These are phyloP conservation scores for Lepiota subincarnata DNA, from an alignment of 768 basidiomycete species.

Conservation along the genomic window DNA sequence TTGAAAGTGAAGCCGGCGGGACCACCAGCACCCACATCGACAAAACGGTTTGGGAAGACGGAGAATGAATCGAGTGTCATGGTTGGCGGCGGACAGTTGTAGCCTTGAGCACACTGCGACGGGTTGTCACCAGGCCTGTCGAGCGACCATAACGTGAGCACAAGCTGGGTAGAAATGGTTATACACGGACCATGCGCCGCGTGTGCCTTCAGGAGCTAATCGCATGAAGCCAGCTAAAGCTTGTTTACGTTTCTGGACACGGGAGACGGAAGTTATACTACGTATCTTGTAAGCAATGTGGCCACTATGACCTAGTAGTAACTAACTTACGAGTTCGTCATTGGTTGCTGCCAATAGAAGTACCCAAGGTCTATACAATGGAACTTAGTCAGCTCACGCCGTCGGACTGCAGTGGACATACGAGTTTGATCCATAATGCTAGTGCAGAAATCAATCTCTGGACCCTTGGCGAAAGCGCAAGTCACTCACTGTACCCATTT, in stretches of 20 bases:
- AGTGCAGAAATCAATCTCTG: not conserved
- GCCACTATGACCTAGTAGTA: not conserved
- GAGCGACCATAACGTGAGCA: not conserved
- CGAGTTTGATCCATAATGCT: constrained; percentile 72
- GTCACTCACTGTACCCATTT: constrained; percentile 59
- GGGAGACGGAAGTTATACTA: constrained; percentile 51
- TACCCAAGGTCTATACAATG: constrained; percentile 43
- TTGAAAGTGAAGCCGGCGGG: constrained; percentile 53
- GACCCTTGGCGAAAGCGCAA: not conserved
- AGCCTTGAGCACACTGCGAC: constrained; percentile 46
- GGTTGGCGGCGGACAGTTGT: constrained; percentile 45
- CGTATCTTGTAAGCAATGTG: not conserved
- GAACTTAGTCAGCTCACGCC: not conserved
- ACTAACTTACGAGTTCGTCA: constrained; percentile 48
- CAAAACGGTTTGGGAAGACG: constrained; percentile 45
- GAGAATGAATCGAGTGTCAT: constrained; percentile 53
- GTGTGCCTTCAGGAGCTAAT: constrained; percentile 55
- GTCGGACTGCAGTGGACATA: constrained; percentile 18
- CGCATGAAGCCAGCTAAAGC: constrained; percentile 58
- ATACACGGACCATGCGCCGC: constrained; percentile 49
- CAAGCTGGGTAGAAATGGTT: not conserved
- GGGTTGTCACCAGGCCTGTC: constrained; percentile 62
- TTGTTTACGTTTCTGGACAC: constrained; percentile 51
- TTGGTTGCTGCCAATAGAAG: constrained; percentile 69
- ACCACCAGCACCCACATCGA: constrained; percentile 63